Evolutionary conservation across 108 stramenopile genomes (phyloP).

Genomic region (Nannochloropsis granulata): DNA sequence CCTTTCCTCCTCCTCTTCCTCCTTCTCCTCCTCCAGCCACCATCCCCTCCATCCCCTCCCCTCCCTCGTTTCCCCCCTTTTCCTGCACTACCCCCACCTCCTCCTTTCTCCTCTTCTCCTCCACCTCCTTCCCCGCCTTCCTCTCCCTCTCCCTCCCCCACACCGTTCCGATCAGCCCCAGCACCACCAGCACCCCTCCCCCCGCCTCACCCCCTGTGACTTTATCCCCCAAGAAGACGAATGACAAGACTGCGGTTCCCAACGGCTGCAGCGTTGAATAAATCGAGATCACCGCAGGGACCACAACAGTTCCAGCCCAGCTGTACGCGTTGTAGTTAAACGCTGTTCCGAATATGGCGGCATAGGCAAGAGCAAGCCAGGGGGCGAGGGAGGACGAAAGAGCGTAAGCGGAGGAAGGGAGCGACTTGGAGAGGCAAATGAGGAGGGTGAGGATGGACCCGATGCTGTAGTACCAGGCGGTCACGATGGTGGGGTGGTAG

Average conservation of each 20-base stretch:
- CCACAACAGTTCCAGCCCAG: slow-evolving; percentile 29
- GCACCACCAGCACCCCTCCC: slow-evolving; percentile 13
- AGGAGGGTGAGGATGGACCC: slow-evolving; percentile 26
- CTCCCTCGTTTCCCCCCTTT: neutral
- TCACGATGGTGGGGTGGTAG: slow-evolving; percentile 22
- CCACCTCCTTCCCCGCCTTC: neutral
- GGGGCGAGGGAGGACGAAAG: neutral
- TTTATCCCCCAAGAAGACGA: slow-evolving; percentile 7
- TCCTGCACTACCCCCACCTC: too few species aligned
- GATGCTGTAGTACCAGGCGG: slow-evolving; percentile 32
- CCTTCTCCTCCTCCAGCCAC: neutral
- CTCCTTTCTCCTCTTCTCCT: neutral
- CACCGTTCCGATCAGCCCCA: slow-evolving; percentile 2
- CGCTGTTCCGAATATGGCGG: slow-evolving; percentile 18
- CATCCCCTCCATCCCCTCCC: neutral
- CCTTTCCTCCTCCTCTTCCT: too few species aligned
- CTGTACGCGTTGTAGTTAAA: slow-evolving; percentile 36
- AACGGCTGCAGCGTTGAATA: slow-evolving; percentile 33
- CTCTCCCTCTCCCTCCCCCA: neutral
- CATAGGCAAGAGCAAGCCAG: slow-evolving; percentile 35
- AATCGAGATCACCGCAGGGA: slow-evolving; percentile 15
- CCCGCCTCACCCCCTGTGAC: slow-evolving; percentile 9
- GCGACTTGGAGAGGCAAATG: neutral
- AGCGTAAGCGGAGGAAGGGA: neutral
- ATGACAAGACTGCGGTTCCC: slow-evolving; percentile 17